These are phyloP conservation scores for Malus hybrid DNA, from an alignment of 331 rosid genomes.

Conservation along the genomic window DNA sequence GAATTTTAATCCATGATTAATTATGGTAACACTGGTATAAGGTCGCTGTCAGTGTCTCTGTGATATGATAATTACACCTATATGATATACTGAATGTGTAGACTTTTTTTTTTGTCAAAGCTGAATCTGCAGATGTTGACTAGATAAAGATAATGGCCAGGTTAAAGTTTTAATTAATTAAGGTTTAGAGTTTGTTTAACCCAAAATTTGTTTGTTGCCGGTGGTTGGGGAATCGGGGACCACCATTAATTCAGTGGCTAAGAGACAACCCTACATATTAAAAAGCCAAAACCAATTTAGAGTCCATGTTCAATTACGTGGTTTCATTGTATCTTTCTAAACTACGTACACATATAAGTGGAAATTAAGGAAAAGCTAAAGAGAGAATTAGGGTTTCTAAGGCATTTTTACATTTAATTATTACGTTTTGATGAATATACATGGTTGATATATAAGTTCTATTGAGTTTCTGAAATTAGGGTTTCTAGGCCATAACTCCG, in stretches of 20 bases:
- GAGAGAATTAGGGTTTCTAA: background rate
- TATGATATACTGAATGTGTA: no score
- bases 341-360: background rate
- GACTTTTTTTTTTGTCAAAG: background rate
- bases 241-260: background rate
- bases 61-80: background rate
- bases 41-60: background rate
- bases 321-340: slow-evolving; percentile 20
- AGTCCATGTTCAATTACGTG: background rate
- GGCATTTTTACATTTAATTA: no score
- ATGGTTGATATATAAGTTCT: no score
- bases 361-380: background rate
- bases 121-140: slow-evolving; percentile 5
- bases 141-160: background rate
- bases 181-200: background rate
- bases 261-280: background rate
- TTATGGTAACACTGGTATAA: no score
- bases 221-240: background rate
- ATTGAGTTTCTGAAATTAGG: no score
- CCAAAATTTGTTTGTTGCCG: background rate
- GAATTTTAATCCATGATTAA: no score
- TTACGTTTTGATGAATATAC: no score
- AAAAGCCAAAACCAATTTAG: background rate
- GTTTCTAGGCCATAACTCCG: no score
- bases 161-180: background rate